A percentile compares a stretch with the other conserved stretches of the same genome.
Conservation (phyloP, 371 early-diverging fungal genomes). For the Mortierella sp. region DNA sequence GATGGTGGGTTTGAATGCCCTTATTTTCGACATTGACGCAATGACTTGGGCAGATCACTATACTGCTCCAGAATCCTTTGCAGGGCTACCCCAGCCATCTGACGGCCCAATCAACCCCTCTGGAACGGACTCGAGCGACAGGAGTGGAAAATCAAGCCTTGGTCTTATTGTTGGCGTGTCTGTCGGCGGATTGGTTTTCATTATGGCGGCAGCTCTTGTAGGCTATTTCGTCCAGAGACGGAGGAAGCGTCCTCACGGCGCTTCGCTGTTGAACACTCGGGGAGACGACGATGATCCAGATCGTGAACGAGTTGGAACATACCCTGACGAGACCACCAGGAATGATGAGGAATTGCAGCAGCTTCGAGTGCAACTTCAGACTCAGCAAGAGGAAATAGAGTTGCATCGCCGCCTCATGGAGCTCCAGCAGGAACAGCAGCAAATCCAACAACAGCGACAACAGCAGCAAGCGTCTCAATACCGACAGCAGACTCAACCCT, state of each 20-base stretch:
- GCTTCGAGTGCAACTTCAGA: constrained; percentile 10
- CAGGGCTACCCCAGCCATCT: background rate
- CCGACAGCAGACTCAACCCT: background rate
- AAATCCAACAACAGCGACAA: constrained; percentile 3
- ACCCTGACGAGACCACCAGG: background rate
- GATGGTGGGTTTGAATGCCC: background rate
- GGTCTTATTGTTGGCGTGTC: constrained; percentile 16
- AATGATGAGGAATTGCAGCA: constrained; percentile 16
- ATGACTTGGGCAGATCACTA: constrained; percentile 15
- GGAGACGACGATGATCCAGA: constrained; percentile 13
- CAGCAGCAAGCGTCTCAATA: background rate
- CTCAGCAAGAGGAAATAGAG: constrained; percentile 20
- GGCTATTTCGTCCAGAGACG: background rate
- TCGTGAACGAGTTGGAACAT: background rate
- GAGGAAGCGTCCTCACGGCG: background rate
- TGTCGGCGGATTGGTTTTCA: constrained; percentile 15
- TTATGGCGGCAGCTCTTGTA: constrained; percentile 3
- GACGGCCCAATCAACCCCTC: background rate
- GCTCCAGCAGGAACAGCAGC: constrained; percentile 24
- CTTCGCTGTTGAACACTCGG: background rate
- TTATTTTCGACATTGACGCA: constrained; percentile 13
- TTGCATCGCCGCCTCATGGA: constrained; percentile 14
- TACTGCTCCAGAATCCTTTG: background rate
- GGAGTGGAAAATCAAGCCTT: background rate
- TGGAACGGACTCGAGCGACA: background rate